A percentile compares a stretch with the other conserved stretches of the same genome.
Conservation (phyloP, 352 stramenopile genomes). For the Pythium dissotocum region DNA sequence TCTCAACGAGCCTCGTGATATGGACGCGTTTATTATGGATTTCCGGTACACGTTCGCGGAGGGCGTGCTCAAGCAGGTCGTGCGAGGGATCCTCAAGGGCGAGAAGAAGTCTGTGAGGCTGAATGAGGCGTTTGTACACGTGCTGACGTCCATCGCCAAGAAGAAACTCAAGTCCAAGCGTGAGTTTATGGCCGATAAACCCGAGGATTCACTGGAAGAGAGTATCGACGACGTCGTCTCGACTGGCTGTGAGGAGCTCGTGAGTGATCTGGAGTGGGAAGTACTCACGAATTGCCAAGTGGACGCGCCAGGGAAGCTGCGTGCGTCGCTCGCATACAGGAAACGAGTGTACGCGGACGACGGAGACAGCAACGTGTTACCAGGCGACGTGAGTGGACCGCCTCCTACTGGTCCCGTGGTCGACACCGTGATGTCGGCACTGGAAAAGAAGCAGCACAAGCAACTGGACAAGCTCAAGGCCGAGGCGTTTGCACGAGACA, state of each 20-base stretch:
- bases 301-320: conserved; percentile 46
- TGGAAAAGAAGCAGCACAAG: conserved; percentile 54
- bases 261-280: conserved; percentile 82
- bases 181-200: conserved; percentile 7
- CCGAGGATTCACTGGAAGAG: conserved; percentile 52
- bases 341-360: conserved; percentile 54
- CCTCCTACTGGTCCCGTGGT: conserved; percentile 6
- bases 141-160: conserved; percentile 48
- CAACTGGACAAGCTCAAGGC: conserved; percentile 36
- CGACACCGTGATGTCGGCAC: conserved; percentile 49
- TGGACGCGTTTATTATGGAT: conserved; percentile 90
- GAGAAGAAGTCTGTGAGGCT: conserved; percentile 22
- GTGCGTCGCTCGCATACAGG: conserved; percentile 53
- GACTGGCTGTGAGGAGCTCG: conserved; percentile 42
- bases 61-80: conserved; percentile 78
- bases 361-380: conserved; percentile 29
- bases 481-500: conserved; percentile 59
- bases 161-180: conserved; percentile 64
- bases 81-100: conserved; percentile 25
- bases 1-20: conserved; percentile 79
- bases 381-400: background rate
- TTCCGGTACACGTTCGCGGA: conserved; percentile 87
- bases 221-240: conserved; percentile 47
- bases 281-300: conserved; percentile 51
- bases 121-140: conserved; percentile 61